Evolutionary conservation across 2,329 filamentous ascomycete species (phyloP).

Genomic region (Zalaria sp.): DNA sequence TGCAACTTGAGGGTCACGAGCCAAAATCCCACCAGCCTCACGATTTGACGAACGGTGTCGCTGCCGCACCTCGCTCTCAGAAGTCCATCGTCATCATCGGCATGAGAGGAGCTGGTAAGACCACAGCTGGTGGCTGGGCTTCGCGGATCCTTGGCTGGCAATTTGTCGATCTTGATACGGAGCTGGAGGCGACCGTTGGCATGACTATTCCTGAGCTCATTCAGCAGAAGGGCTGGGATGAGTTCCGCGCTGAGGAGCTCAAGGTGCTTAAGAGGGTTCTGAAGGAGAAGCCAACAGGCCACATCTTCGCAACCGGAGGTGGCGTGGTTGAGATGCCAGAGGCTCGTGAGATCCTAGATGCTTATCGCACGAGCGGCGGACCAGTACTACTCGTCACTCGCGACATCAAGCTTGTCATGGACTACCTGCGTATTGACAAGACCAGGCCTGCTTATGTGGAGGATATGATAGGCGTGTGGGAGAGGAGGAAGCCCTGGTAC

Average conservation of each 20-base stretch:
- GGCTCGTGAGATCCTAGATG: conserved; percentile 59
- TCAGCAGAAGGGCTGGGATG: conserved; percentile 66
- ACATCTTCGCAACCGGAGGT: conserved; percentile 88
- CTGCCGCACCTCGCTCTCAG: conserved; percentile 13
- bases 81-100: conserved; percentile 86
- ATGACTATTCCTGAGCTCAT: conserved; percentile 81
- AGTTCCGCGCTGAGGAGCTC: conserved; percentile 70
- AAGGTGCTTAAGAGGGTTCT: conserved; percentile 60
- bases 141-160: conserved; percentile 59
- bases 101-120: conserved; percentile 95
- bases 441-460: conserved; percentile 84
- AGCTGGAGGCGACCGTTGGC: conserved; percentile 61
- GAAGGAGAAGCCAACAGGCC: conserved; percentile 56
- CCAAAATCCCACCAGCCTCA: conserved; percentile 21
- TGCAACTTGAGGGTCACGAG: conserved; percentile 64
- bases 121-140: conserved; percentile 80
- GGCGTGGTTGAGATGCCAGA: conserved; percentile 79
- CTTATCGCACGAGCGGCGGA: conserved; percentile 63
- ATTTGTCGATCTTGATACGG: conserved; percentile 75
- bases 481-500: conserved; percentile 79
- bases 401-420: conserved; percentile 74
- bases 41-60: conserved; percentile 18
- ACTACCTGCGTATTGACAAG: conserved; percentile 79
- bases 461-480: conserved; percentile 82
- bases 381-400: conserved; percentile 79